Base-by-base conservation (phyloP, 768 basidiomycete genomes). In the Collybia sp. region DNA sequence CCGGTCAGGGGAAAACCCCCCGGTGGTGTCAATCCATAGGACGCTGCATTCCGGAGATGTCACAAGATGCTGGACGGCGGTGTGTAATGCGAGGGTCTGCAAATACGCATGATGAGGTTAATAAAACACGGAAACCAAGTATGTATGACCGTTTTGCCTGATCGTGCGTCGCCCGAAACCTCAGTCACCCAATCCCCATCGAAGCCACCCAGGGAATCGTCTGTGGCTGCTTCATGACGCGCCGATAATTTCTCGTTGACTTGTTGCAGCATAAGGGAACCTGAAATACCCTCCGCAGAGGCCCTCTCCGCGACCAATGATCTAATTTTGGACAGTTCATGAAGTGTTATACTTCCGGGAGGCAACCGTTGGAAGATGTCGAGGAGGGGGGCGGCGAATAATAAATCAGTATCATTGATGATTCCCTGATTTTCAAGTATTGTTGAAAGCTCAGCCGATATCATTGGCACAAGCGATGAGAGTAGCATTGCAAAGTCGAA, bases 1-100 rank as follows among this genome's bases (percentile, higher is more conserved):
- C 33, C 69, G 67, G 17, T 78, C 75, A 1, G 68, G 66, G 32
- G 82, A 75, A 57, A 89, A 86, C 49, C 79, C 79, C 1, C 86
- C 85, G 0, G 72, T 73, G 9, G 82, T 83, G 54, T 91, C 88
- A 39, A 91, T 72, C 88, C 88, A 91, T 5, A 80, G 57, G 1
- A 71, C 78, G 42, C 58, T 68, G 2, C 69, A 59, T n/a, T 69
- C 53, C 15, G 51, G 46, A 43, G 67, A 41, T 13, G 57, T 48
- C 2, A 63, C 58, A 3, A 90, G 73, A 55, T 80, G 71, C 15
- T 72, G 70, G 16, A 87, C 61, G 33, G 77, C 69, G 12, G 84
- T 60, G 44, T 86, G 80, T 31, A 84, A 58, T 1, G 77, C 79
- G 5, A 91, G 64, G 12, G 71, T 67, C 88, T 89, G 54, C n/a